Evolutionary conservation across 371 early-diverging fungal genomes (phyloP).

Genomic region (Nematocida sp.): DNA sequence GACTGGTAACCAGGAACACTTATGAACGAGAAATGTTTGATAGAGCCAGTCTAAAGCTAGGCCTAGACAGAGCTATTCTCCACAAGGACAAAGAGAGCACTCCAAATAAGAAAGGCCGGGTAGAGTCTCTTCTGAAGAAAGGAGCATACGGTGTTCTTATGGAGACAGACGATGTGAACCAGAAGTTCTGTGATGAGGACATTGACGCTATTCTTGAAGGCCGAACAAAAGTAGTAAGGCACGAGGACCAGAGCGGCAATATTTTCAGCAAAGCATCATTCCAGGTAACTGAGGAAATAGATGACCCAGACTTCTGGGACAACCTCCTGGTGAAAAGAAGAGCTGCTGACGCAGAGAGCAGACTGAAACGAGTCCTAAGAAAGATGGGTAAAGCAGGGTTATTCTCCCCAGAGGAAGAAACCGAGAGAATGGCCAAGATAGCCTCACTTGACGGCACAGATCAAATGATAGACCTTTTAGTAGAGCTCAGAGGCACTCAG

Average conservation of each 20-base stretch:
- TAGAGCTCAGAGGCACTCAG: constrained; percentile 27
- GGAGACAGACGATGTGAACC: constrained; percentile 72
- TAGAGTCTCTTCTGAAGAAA: constrained; percentile 74
- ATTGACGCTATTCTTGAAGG: constrained; percentile 85
- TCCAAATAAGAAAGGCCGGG: constrained; percentile 48
- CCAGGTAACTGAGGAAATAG: constrained; percentile 71
- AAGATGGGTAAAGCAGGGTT: constrained; percentile 59
- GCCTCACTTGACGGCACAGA: not conserved
- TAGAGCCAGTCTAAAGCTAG: constrained; percentile 79
- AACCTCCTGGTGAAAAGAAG: constrained; percentile 70
- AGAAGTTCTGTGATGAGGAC: constrained; percentile 81
- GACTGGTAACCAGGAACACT: constrained; percentile 77
- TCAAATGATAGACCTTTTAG: not conserved
- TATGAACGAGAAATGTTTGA: constrained; percentile 92
- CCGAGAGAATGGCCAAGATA: constrained; percentile 19
- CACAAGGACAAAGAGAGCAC: constrained; percentile 68
- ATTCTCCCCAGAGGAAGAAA: constrained; percentile 37
- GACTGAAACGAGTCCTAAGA: constrained; percentile 60
- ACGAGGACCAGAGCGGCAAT: constrained; percentile 66
- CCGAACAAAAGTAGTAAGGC: constrained; percentile 76
- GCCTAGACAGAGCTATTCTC: constrained; percentile 78
- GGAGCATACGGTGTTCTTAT: constrained; percentile 69
- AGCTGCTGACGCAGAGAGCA: constrained; percentile 60
- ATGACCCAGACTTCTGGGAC: constrained; percentile 93
- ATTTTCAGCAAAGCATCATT: constrained; percentile 88